Percentiles rank a stretch among this genome's conserved stretches.
phyloP scores from a whole-genome alignment of 805 yeast genomes.

The Yamadazyma paraphyllophila region DNA sequence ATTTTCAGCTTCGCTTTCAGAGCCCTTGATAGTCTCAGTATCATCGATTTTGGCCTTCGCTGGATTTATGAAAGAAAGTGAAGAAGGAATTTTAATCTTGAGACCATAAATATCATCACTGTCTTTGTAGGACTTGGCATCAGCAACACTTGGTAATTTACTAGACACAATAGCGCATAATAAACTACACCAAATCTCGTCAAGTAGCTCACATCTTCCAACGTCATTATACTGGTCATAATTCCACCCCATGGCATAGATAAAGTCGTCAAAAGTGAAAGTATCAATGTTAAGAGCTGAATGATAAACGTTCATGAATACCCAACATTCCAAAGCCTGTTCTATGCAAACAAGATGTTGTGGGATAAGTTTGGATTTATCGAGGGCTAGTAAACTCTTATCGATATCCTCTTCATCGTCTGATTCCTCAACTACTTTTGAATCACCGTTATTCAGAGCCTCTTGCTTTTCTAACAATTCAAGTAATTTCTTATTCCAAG shows the following conservation, averaged over 20 bases:
- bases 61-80: constrained; percentile 22
- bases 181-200: constrained; percentile 68
- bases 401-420: constrained; percentile 8
- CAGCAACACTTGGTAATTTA: constrained; percentile 23
- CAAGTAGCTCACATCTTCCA: constrained; percentile 51
- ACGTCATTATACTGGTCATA: constrained; percentile 34
- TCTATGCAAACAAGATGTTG: constrained; percentile 21
- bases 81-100: constrained; percentile 30
- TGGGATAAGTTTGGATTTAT: constrained; percentile 13
- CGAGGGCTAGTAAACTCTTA: constrained; percentile 6
- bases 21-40: constrained; percentile 18
- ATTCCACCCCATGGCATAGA: constrained; percentile 54
- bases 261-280: constrained; percentile 76
- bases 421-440: not conserved
- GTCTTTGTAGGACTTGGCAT: constrained; percentile 35
- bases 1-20: constrained; percentile 21
- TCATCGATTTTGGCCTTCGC: constrained; percentile 16
- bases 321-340: constrained; percentile 68
- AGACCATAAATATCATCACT: constrained; percentile 31
- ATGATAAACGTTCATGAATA: constrained; percentile 69
- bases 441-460: not conserved
- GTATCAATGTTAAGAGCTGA: constrained; percentile 64
- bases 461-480: constrained; percentile 6
- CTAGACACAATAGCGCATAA: constrained; percentile 54
- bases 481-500: constrained; percentile 19